Base-by-base conservation (phyloP, 2,329 filamentous ascomycete species). In the Herpotrichia juniperi region DNA sequence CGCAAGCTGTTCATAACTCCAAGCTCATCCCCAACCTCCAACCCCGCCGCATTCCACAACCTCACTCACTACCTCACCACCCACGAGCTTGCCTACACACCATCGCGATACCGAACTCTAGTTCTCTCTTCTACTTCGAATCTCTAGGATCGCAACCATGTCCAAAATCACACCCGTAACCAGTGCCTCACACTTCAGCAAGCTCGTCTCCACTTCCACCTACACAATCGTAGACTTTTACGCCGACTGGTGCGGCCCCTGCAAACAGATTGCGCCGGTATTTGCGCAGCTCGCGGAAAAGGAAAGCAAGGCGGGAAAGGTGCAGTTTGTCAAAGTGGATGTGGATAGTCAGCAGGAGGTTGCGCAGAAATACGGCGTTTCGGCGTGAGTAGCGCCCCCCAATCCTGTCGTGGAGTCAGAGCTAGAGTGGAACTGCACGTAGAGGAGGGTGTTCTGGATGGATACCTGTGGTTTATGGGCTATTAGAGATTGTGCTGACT, bases 241-340 rank as follows among this genome's bases (percentile, higher is more conserved):
- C 65, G 80, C 80, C 12, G 78, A 78, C 57, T 84, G 82, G 81
- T 83, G 82, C 65, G 81, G 81, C 1, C 82, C 82, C 24, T 84
- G 82, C 75, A 81, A 81, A 63, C 74, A 77, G 28, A 81, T 84
- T 48, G 76, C 77, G 2, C 81, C 81, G 25, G 71, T 50, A 10
- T 76, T 81, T 63, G 75, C 76, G 46, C 72, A 79, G 58, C 74
- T 82, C 56, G 80, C 79, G 54, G 72, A 76, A 31, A 71, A 75
- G 39, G 78, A 82, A 62, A 54, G 68, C 35, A 74, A 78, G 46
- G 71, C 73, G 1, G 72, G 72, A 10, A 66, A 64, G 35, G 69
- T 82, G 14, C 72, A 73, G 21, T 83, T 83, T 64, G 71, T 74
- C 54, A 81, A 82, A 69, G 75, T 83, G 30, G 78, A 83, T 52